Base-by-base conservation (phyloP, 2,329 filamentous ascomycete species). In the Fusarium continuum region DNA sequence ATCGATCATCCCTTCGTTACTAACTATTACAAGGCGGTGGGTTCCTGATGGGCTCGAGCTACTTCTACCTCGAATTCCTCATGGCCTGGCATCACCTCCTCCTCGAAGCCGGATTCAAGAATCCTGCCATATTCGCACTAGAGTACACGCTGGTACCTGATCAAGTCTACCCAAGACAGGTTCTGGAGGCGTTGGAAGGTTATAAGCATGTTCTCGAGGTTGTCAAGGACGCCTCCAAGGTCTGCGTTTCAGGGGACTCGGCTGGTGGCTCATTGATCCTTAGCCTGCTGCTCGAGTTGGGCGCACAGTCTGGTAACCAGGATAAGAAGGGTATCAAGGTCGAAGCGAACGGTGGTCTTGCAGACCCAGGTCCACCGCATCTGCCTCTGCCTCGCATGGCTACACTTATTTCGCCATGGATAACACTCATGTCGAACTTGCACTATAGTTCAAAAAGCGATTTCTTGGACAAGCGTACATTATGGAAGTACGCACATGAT, bases 1-100 rank as follows among this genome's bases (percentile, higher is more conserved):
- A 8, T 13, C 10, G 4, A 14, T 31, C 9, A 25, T 38, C 20
- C 26, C 31, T 26, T 17, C 35, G 29, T 56, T 19, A 19, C 67
- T 61, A 39, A 52, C 22, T 36, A 8, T 45, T 47, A 29, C 16
- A 34, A 90, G 88, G 90, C 14, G 92, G 92, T 19, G 92, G 92
- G 1, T 95, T 96, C 73, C 86, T 87, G 7, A 91, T 96, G 88
- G 92, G 92, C 4, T 92, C 90, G 11, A 81, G 84, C 16, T 91
- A 90, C 77, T 96, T 96, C 75, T 96, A 96, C 74, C 84, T 93
- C 29, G 92, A 96, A 70, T 95, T 94, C 66, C 81, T 96, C 4
- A 79, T 94, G 49, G 85, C 87, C 8, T 92, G 89, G 88, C 78
- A 91, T 11, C 80, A 82, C 36, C 77, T 92, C 16, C 80, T 96